These are phyloP conservation scores for Hippophae rhamnoides DNA, from an alignment of 306 rosid species.

Conservation along the genomic window DNA sequence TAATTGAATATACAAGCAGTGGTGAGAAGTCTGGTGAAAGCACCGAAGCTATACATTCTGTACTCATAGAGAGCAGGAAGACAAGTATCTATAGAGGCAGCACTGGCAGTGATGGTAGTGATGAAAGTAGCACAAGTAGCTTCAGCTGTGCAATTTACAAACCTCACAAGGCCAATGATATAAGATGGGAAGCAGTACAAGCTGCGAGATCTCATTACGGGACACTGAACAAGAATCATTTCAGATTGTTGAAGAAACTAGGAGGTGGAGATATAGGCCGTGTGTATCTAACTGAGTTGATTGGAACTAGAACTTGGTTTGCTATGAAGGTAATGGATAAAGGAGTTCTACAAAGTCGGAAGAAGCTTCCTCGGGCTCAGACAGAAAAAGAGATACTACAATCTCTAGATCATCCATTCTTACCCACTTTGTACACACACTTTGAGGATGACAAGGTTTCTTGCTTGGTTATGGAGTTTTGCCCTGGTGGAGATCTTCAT, in stretches of 20 bases:
- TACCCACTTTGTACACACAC: slow-evolving; percentile 79
- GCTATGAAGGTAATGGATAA: slow-evolving; percentile 99
- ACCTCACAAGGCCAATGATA: slow-evolving; percentile 80
- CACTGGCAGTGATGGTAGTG: slow-evolving; percentile 81
- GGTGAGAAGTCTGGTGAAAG: slow-evolving; percentile 60
- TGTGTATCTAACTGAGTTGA: slow-evolving; percentile 74
- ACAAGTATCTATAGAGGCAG: slow-evolving; percentile 80
- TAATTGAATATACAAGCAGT: slow-evolving; percentile 62
- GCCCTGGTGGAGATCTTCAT: slow-evolving; percentile 94
- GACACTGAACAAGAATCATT: slow-evolving; percentile 60
- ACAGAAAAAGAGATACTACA: slow-evolving; percentile 92
- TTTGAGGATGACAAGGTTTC: slow-evolving; percentile 78
- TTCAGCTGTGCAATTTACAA: slow-evolving; percentile 65
- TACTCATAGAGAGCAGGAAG: slow-evolving; percentile 68
- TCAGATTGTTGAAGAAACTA: slow-evolving; percentile 61
- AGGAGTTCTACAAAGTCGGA: slow-evolving; percentile 60
- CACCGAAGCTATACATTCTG: slow-evolving; percentile 47
- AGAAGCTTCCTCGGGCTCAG: slow-evolving; percentile 81
- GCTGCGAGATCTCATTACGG: slow-evolving; percentile 60
- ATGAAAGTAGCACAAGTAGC: slow-evolving; percentile 76
- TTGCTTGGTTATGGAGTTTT: slow-evolving; percentile 89
- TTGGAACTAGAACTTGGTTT: slow-evolving; percentile 65
- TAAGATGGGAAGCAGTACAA: slow-evolving; percentile 93
- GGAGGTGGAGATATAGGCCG: slow-evolving; percentile 95
- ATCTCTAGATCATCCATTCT: slow-evolving; percentile 91